Evolutionary conservation across 2,329 filamentous ascomycete genomes (phyloP), one percentile per base, ranked within the genome.

Genomic region (Mollisia scopiformis): DNA sequence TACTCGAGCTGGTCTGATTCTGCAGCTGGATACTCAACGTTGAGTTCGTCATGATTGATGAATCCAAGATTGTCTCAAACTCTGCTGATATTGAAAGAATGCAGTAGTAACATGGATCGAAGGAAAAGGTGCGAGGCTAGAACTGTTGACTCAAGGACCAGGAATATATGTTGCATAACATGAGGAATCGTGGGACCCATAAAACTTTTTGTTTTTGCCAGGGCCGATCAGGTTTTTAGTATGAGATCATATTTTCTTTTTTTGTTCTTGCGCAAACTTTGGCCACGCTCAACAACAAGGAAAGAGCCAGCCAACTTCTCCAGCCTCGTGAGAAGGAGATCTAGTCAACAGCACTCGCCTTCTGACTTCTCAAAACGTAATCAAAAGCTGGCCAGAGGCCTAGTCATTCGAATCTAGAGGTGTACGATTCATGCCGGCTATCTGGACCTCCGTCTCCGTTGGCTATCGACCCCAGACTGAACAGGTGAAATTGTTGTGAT

Each of bases 1-100:
- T 82, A 55, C 77, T 75, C 2, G 88, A 87, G 27, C 77, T 76
- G 2, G 88, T 89, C 68, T 84, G 84, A 76, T 93, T 93, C 68
- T 83, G 79, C 30, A 93, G 75, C 13, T 83, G 80, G 62, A 92
- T 82, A 56, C 84, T 78, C 55, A 91, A 77, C 8, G 83, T 86
- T 25, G 43, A 16, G 14, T 51, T 43, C 10, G 50, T 37, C 30
- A 55, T 50, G 19, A 31, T 51, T 16, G n/a, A n/a, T n/a, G n/a
- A n/a, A n/a, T n/a, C n/a, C n/a, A 35, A 23, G 10, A 19, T 21
- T 31, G 49, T 46, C 35, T 39, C 21, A 27, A 47, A 27, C 6
- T 27, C 6, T 27, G 43, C 43, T 14, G 4, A 47, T 16, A 5
- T 47, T 8, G 16, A 27, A 6, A 28, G 2, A 25, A 28, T 27